Evolutionary conservation across 805 yeast genomes (phyloP).

Genomic region (Yarrowia sp.): DNA sequence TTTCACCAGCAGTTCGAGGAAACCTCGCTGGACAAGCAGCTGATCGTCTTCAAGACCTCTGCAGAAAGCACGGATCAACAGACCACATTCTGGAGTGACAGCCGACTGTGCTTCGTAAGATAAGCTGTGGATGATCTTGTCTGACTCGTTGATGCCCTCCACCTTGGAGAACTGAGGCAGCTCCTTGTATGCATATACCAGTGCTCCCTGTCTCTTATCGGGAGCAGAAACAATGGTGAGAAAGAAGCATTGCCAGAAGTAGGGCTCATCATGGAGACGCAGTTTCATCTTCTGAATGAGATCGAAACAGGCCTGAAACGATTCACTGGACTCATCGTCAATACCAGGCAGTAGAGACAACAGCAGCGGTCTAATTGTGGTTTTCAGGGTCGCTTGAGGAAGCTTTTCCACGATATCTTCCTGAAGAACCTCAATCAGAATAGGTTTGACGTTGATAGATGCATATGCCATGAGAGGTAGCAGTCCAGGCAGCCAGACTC

Average conservation of each 20-base stretch:
- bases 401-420: slow-evolving; percentile 60
- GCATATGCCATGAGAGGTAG: slow-evolving; percentile 88
- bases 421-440: slow-evolving; percentile 67
- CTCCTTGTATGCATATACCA: slow-evolving; percentile 71
- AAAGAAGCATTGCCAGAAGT: slow-evolving; percentile 88
- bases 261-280: slow-evolving; percentile 67
- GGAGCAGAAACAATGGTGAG: slow-evolving; percentile 76
- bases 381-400: slow-evolving; percentile 58
- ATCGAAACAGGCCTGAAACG: slow-evolving; percentile 64
- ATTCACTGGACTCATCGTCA: slow-evolving; percentile 91
- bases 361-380: slow-evolving; percentile 70
- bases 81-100: slow-evolving; percentile 78
- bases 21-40: slow-evolving; percentile 83
- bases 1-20: slow-evolving; percentile 76
- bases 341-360: slow-evolving; percentile 83
- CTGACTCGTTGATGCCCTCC: slow-evolving; percentile 18
- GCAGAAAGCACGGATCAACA: slow-evolving; percentile 75
- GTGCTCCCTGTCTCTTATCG: slow-evolving; percentile 83
- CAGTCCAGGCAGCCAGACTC: slow-evolving; percentile 90
- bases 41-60: slow-evolving; percentile 71
- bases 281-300: slow-evolving; percentile 66
- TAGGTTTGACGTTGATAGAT: slow-evolving; percentile 85
- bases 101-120: slow-evolving; percentile 63
- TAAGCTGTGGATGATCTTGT: slow-evolving; percentile 29
- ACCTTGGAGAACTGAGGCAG: slow-evolving; percentile 62